Base-by-base conservation (phyloP, 78 protist genomes). In the Dictyostelium intermedium region DNA sequence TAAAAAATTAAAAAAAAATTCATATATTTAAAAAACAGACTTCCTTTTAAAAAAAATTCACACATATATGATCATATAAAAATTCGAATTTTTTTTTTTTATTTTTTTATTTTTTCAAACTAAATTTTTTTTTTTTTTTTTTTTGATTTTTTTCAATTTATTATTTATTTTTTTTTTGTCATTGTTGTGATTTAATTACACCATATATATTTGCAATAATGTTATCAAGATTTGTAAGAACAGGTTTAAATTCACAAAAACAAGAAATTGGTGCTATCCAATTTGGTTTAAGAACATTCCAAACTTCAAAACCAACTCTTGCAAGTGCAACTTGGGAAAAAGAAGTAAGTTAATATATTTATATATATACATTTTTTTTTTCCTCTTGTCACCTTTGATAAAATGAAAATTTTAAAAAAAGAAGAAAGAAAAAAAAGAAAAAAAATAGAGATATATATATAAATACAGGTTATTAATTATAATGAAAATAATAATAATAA, bases 261-360 rank as follows among this genome's bases (percentile, higher is more conserved):
- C 34, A 66, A 20, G 20, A 30, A 14, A 30, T 74, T 37, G 50
- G 81, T 32, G 81, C 37, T 32, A 20, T 74, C 35, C 60, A 43
- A 41, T 77, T 77, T 16, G 82, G 82, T 41, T 18, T 43, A 37
- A 77, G 82, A 77, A n/a, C 50, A 41, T 77, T 77, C 13, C 82
- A 77, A 35, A n/a, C 82, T 20, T 77, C 82, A 41, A 77, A 77
- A 77, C 82, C 82, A 77, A 23, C 34, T 8, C 32, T 77, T n/a
- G 83, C 92, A 56, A 86, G 92, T 76, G 83, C 92, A 56, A 86
- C 84, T 76, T 86, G 92, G 92, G 92, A 86, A 56, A 69, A 47
- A 37, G 35, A 86, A 76, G 92, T 86, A 77, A 50, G 92, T 53
- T 20, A 13, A 20, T 20, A 50, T 50, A 3, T 2, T 2, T 2